phyloP scores from a whole-genome alignment of 192 early-diverging fungal genomes.

The Podila horticola region DNA sequence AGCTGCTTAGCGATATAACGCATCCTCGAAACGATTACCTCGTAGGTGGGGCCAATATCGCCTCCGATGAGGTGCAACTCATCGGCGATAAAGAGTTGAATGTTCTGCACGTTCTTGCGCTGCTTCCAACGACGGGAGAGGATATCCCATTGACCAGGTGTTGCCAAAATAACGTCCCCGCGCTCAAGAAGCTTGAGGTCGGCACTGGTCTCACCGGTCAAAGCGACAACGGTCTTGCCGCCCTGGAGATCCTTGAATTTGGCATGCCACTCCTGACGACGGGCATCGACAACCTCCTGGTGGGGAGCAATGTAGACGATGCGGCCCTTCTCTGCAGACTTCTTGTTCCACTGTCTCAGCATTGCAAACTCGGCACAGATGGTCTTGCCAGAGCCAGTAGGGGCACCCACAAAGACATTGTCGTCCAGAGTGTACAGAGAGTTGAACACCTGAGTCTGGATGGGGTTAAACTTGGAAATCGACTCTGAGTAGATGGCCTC shows the following conservation, averaged over 20 bases:
- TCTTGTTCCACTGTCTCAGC: slow-evolving; percentile 82
- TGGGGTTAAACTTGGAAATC: slow-evolving; percentile 86
- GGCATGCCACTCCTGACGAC: slow-evolving; percentile 81
- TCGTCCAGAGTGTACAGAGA: slow-evolving; percentile 89
- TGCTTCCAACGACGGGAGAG: slow-evolving; percentile 96
- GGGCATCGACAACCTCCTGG: slow-evolving; percentile 82
- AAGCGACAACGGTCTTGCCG: slow-evolving; percentile 86
- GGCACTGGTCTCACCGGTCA: slow-evolving; percentile 91
- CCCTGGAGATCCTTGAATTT: slow-evolving; percentile 86
- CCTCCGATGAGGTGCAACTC: slow-evolving; percentile 96
- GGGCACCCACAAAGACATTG: slow-evolving; percentile 91
- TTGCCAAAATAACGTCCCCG: slow-evolving; percentile 92
- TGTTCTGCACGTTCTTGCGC: slow-evolving; percentile 90
- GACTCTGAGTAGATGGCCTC: slow-evolving; percentile 72
- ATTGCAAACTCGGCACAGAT: slow-evolving; percentile 96
- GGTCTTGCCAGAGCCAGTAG: slow-evolving; percentile 96
- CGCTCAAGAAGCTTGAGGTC: slow-evolving; percentile 90
- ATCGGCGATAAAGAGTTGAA: slow-evolving; percentile 92
- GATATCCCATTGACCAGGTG: slow-evolving; percentile 94
- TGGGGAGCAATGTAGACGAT: slow-evolving; percentile 95
- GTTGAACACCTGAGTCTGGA: slow-evolving; percentile 97
- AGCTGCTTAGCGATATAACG: slow-evolving; percentile 81
- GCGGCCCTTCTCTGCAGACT: slow-evolving; percentile 62
- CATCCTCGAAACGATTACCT: slow-evolving; percentile 95
- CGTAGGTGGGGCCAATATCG: slow-evolving; percentile 89